Evolutionary conservation across 23 red algal species (phyloP).

Genomic region (Gracilaria domingensis): DNA sequence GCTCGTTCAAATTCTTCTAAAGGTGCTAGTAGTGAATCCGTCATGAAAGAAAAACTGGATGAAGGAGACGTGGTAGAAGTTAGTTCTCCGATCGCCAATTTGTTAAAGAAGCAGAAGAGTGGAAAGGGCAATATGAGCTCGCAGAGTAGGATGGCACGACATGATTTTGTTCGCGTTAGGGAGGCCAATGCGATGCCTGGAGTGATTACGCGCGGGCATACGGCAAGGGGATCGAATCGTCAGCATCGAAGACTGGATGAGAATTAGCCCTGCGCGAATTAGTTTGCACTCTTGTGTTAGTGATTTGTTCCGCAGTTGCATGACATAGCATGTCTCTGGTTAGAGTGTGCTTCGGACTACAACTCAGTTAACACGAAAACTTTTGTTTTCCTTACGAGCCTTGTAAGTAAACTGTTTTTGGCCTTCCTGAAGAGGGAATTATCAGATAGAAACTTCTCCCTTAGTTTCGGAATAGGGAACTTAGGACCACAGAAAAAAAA

Average conservation of each 20-base stretch:
- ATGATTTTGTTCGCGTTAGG: neutral
- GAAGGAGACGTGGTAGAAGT: neutral
- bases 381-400: too few relatives aligned
- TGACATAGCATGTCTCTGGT: too few relatives aligned
- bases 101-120: constrained; percentile 6
- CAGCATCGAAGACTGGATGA: neutral
- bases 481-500: too few relatives aligned
- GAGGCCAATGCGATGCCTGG: neutral
- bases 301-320: too few relatives aligned
- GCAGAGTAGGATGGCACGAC: neutral
- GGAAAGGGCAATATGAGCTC: constrained; percentile 11
- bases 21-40: constrained; percentile 2
- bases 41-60: constrained; percentile 23
- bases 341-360: too few relatives aligned
- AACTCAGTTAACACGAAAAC: too few relatives aligned
- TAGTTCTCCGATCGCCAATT: constrained; percentile 12
- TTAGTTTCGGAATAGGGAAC: too few relatives aligned
- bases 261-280: too few relatives aligned
- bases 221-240: neutral
- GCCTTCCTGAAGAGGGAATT: too few relatives aligned
- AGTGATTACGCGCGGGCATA: neutral
- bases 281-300: too few relatives aligned
- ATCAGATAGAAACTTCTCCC: too few relatives aligned
- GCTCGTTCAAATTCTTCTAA: neutral
- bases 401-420: too few relatives aligned